These are phyloP conservation scores for Scheffersomyces coipomensis DNA, from an alignment of 805 yeast species.

Conservation along the genomic window DNA sequence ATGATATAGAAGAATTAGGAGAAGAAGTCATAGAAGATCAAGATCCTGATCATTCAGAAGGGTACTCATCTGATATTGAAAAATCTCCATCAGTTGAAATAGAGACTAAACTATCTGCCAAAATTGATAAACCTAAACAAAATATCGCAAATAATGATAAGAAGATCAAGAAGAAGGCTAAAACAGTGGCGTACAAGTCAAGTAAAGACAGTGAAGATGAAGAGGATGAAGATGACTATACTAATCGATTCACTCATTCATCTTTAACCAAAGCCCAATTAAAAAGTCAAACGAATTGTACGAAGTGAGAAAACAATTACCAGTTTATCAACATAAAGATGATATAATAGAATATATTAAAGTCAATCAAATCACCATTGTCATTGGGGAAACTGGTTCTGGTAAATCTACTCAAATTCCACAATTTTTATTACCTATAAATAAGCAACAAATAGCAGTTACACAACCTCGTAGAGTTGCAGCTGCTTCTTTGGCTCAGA, in stretches of 20 bases:
- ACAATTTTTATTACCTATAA: constrained; percentile 68
- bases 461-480: constrained; percentile 99
- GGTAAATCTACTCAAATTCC: constrained; percentile 98
- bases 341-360: constrained; percentile 56
- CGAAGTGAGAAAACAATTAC: constrained; percentile 57
- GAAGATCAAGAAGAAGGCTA: constrained; percentile 5
- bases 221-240: constrained; percentile 17
- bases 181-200: constrained; percentile 11
- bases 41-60: background rate
- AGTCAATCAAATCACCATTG: constrained; percentile 64
- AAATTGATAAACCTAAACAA: constrained; percentile 4
- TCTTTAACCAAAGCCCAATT: constrained; percentile 10
- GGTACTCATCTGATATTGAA: background rate
- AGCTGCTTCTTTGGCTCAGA: constrained; percentile 87
- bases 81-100: background rate
- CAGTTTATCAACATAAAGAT: constrained; percentile 72
- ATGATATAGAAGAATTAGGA: background rate
- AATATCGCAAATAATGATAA: constrained; percentile 2
- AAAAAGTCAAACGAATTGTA: constrained; percentile 45
- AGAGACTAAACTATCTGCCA: background rate
- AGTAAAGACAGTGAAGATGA: constrained; percentile 33
- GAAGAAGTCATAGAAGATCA: constrained; percentile 1
- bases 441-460: constrained; percentile 68
- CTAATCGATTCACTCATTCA: constrained; percentile 1
- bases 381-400: constrained; percentile 97